Evolutionary conservation across 1,284 basidiomycete species (phyloP).

Genomic region (Sanghuangporus sanghuang): DNA sequence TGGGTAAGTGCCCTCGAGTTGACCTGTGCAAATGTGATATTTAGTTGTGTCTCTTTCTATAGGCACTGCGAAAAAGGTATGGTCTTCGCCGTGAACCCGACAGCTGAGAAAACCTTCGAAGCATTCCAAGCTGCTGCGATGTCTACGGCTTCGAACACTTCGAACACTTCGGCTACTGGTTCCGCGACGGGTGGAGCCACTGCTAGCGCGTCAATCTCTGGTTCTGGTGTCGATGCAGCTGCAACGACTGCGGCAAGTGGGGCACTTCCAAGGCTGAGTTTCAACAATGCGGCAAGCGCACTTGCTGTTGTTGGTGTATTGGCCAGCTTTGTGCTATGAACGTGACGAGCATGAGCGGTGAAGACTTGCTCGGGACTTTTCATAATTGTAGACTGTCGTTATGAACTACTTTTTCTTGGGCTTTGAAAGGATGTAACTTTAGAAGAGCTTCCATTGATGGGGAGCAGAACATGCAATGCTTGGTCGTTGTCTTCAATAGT

Average conservation of each 20-base stretch:
- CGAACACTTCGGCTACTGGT: slow-evolving; percentile 16
- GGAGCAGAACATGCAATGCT: slow-evolving; percentile 8
- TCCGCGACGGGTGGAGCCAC: slow-evolving; percentile 11
- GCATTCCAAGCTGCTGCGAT: slow-evolving; percentile 30
- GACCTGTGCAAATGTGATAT: slow-evolving; percentile 18
- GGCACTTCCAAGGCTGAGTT: slow-evolving; percentile 7
- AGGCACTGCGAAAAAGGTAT: slow-evolving; percentile 35
- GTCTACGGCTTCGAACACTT: slow-evolving; percentile 2
- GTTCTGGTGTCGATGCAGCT: neutral
- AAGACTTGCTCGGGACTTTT: neutral
- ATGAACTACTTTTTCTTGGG: neutral
- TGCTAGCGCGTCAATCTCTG: slow-evolving; percentile 21
- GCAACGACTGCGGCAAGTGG: neutral
- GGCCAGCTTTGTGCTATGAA: slow-evolving; percentile 32
- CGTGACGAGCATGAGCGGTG: neutral
- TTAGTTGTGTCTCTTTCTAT: neutral
- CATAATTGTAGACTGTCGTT: neutral
- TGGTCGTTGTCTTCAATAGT: slow-evolving; percentile 5
- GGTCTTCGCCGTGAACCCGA: slow-evolving; percentile 39
- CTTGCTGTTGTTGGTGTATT: slow-evolving; percentile 32
- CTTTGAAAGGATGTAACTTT: slow-evolving; percentile 10
- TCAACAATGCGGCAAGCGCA: slow-evolving; percentile 25
- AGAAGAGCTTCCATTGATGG: slow-evolving; percentile 12
- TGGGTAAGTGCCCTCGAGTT: slow-evolving; percentile 22
- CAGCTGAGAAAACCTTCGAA: slow-evolving; percentile 26